Base-by-base conservation (phyloP, 2,329 filamentous ascomycete species). In the Ophioceras dolichostomum region DNA sequence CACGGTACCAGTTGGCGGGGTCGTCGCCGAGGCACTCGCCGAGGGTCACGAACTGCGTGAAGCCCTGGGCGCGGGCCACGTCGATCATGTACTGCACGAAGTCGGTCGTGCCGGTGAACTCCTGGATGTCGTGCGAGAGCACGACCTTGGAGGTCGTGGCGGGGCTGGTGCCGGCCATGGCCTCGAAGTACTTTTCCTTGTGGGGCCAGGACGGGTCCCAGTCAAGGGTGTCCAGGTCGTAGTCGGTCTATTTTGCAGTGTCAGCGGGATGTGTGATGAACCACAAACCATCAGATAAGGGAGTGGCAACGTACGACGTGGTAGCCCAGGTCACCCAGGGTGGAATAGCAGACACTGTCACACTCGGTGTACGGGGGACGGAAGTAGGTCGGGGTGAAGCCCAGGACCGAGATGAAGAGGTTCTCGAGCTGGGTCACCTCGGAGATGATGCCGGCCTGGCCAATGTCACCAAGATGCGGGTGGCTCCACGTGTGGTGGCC, bases 11-110 rank as follows among this genome's bases (percentile, higher is more conserved):
- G 46, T 65, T 61, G 34, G 55, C 57, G 3, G 47, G 43, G 12
- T 67, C 55, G 43, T 76, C 69, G 10, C 65, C 67, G 12, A 76
- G 56, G 46, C 71, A 76, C 45, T 73, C 60, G 3, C 70, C 72
- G 5, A 74, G 65, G 4, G 70, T 70, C 22, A 73, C 70, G 38
- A 61, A 60, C 32, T 49, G 47, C 8, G 22, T 26, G 41, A 59
- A 64, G 1, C 67, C 68, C 22, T 59, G 52, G 5, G 45, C 45
- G 35, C 57, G 55, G 9, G 73, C 55, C 19, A 56, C 56, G 16
- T 50, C 45, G 19, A 67, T 48, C 36, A 67, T 54, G 46, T 62
- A 63, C 14, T 60, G 56, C 9, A 62, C 64, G 22, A 70, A 52
- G 41, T 64, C 64, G 38, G 61, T 56, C 16, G 64, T 64, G n/a